A percentile compares a stretch with the other conserved stretches of the same genome.
Evolutionary conservation across 345 rosid species (phyloP).

Genomic region (Mangifera indica): DNA sequence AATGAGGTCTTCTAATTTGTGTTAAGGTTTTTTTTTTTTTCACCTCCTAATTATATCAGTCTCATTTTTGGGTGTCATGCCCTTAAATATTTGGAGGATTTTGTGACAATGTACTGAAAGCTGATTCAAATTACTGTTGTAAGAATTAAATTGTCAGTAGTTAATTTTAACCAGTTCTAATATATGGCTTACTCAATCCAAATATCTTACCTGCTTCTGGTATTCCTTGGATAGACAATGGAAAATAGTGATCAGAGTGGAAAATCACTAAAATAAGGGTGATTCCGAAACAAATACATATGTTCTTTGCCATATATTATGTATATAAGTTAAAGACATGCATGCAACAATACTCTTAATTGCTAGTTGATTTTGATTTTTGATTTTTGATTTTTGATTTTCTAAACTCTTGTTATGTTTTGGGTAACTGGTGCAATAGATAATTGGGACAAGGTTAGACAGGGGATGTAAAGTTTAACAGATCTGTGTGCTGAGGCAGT

Average conservation of each 20-base stretch:
- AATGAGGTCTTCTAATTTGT: too few relatives aligned
- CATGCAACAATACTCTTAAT: neutral
- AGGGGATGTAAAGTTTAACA: neutral
- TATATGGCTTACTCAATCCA: neutral
- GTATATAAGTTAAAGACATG: neutral
- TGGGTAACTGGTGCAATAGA: neutral
- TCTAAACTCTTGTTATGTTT: neutral
- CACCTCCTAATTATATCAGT: too few relatives aligned
- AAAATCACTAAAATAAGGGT: neutral
- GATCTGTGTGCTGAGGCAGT: neutral
- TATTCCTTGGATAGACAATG: neutral
- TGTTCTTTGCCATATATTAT: neutral
- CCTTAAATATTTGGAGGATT: neutral
- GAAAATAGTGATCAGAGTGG: neutral
- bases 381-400: neutral
- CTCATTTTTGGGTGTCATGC: neutral
- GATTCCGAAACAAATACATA: neutral
- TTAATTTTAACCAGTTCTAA: neutral
- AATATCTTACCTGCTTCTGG: neutral
- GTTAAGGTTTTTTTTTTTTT: too few relatives aligned
- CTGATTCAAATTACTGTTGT: neutral
- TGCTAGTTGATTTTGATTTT: neutral
- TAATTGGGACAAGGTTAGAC: neutral
- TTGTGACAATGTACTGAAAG: neutral
- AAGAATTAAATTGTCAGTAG: neutral